Base-by-base conservation (phyloP, 1,284 basidiomycete species). In the Boletellus deceptivus region DNA sequence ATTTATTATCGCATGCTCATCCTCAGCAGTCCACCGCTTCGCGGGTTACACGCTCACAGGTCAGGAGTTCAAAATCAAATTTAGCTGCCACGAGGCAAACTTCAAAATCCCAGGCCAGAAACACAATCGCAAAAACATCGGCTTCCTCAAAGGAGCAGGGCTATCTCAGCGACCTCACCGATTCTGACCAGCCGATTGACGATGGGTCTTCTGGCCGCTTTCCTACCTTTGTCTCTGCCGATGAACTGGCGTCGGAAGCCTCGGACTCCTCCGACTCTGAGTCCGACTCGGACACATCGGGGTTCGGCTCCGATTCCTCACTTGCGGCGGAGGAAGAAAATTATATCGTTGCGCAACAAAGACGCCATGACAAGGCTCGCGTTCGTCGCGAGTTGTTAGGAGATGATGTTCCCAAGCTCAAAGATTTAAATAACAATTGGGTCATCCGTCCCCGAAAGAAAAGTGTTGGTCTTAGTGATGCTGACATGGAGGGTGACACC, bases 141-240 rank as follows among this genome's bases (percentile, higher is more conserved):
- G 56, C 65, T 48, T 60, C 54, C 51, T 42, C 63, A 45, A 61
- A 70, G 64, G 58, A 72, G 67, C 48, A 37, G 31, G 61, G 50
- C 50, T 52, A 64, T 50, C 56, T 68, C 50, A 61, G 61, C 49
- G 64, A 58, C 42, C 58, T 69, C 43, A 63, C 68, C 36, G 73
- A 76, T 51, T 57, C 61, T 71, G 59, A 63, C 50, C 55, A 58
- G 57, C 48, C 53, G 40, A 45, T 49, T 29, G 69, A 72, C 46
- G 75, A 73, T 55, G 60, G 49, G 11, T 68, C 67, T 14, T 73
- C 71, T 1, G 67, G 62, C 36, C 72, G 67, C 27, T 83, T 84
- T 62, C 85, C 84, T n/a, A 87, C 83, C 24, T 87, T 88, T 62
- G 71, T 88, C 24, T 78, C 80, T 22, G 84, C 85, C 20, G 81